phyloP scores from a whole-genome alignment of 2,329 filamentous ascomycete species.

The Furcasterigmium sp. region DNA sequence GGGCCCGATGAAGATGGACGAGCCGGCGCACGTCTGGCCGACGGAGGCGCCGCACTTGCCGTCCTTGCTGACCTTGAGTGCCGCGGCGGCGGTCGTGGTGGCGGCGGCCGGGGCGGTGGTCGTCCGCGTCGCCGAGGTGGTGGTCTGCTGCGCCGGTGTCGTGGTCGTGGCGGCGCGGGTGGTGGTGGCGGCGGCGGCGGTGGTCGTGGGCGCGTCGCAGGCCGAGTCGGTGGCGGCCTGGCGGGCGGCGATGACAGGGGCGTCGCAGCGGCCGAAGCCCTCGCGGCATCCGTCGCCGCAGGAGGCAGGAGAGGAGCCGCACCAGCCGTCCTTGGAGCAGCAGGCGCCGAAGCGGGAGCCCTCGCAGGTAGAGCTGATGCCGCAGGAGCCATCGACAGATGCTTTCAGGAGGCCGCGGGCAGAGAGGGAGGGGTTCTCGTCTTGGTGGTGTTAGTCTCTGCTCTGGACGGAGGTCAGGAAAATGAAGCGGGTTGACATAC shows the following conservation, averaged over 20 bases:
- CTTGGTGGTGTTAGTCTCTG: too few relatives aligned
- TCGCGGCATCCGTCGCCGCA: conserved; percentile 24
- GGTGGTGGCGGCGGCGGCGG: neutral
- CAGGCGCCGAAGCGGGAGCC: conserved; percentile 29
- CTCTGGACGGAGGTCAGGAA: too few relatives aligned
- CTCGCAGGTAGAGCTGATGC: conserved; percentile 25
- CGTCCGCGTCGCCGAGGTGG: neutral
- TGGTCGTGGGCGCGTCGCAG: neutral
- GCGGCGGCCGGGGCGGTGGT: neutral
- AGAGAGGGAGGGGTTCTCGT: too few relatives aligned
- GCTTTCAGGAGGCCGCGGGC: too few relatives aligned
- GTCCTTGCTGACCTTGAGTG: conserved; percentile 5
- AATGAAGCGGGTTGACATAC: too few relatives aligned
- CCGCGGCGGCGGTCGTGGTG: conserved; percentile 1
- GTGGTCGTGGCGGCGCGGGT: neutral
- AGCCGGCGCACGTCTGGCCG: conserved; percentile 1
- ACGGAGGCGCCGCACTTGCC: conserved; percentile 4
- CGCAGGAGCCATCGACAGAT: conserved; percentile 26
- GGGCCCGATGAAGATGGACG: neutral
- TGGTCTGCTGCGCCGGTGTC: neutral
- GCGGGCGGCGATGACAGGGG: neutral
- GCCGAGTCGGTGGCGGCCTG: neutral
- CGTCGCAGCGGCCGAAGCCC: conserved; percentile 16
- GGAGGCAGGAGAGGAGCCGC: conserved; percentile 17
- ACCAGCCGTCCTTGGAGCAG: conserved; percentile 33